Evolutionary conservation across 2,329 filamentous ascomycete genomes (phyloP).

Genomic region (Aspergillus phoenicis): DNA sequence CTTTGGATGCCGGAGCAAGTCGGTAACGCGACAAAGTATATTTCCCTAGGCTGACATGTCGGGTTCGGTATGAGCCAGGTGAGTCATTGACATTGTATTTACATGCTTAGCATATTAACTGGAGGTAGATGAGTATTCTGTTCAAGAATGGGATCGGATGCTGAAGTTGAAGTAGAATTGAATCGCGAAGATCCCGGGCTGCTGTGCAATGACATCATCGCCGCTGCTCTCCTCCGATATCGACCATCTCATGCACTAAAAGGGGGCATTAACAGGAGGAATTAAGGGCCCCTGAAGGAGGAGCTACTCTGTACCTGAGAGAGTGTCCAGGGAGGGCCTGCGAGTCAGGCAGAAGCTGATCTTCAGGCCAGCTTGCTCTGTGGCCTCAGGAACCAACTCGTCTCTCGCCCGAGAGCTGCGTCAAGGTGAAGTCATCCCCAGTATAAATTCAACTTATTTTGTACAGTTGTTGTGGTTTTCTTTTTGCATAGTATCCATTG

Average conservation of each 20-base stretch:
- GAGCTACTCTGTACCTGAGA: not conserved
- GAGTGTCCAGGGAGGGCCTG: no score
- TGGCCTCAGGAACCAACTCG: slow-evolving; percentile 3
- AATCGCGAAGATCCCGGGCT: not conserved
- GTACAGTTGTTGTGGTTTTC: no score
- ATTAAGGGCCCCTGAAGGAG: not conserved
- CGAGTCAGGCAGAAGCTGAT: not conserved
- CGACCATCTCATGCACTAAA: not conserved
- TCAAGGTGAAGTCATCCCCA: slow-evolving; percentile 36
- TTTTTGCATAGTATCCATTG: not conserved
- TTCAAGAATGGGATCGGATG: no score
- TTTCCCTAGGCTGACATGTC: not conserved
- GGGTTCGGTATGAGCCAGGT: not conserved
- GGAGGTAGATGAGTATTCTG: not conserved
- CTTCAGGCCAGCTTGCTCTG: not conserved
- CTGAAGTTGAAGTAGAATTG: not conserved
- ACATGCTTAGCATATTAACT: not conserved
- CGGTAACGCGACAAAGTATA: slow-evolving; percentile 22
- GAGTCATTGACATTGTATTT: not conserved
- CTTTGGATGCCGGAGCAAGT: slow-evolving; percentile 28
- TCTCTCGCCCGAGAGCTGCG: slow-evolving; percentile 21
- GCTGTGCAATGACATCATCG: slow-evolving; percentile 11
- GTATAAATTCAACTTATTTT: not conserved
- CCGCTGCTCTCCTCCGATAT: not conserved
- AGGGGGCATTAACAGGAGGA: no score